phyloP scores from a whole-genome alignment of 805 yeast species.

The Sugiyamaella valdiviana region DNA sequence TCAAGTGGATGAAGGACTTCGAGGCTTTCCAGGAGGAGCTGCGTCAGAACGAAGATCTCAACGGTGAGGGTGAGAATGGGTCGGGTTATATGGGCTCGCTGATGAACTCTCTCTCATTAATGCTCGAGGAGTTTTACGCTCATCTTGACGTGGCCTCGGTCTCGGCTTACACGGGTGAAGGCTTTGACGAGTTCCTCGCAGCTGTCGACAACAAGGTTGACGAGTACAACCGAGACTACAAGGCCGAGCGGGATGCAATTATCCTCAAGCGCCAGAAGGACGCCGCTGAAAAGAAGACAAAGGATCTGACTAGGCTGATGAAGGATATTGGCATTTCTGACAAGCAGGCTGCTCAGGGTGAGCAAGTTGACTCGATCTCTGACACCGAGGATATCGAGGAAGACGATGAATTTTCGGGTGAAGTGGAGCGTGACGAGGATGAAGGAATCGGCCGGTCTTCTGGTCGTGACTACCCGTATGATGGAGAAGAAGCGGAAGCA shows the following conservation, averaged over 20 bases:
- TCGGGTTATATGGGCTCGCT: slow-evolving; percentile 93
- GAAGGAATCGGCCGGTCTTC: slow-evolving; percentile 4
- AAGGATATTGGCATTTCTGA: slow-evolving; percentile 72
- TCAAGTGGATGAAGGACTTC: slow-evolving; percentile 96
- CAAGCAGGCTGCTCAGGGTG: slow-evolving; percentile 40
- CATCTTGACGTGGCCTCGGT: slow-evolving; percentile 90
- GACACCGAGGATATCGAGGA: slow-evolving; percentile 47
- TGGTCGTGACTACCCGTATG: slow-evolving; percentile 11
- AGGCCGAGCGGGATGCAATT: slow-evolving; percentile 79
- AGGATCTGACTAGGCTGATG: slow-evolving; percentile 67
- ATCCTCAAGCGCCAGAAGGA: slow-evolving; percentile 68
- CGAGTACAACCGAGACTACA: slow-evolving; percentile 79
- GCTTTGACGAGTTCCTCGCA: slow-evolving; percentile 83
- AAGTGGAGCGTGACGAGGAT: slow-evolving; percentile 28
- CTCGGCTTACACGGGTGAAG: slow-evolving; percentile 87
- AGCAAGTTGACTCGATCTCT: slow-evolving; percentile 46
- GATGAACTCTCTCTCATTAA: slow-evolving; percentile 89
- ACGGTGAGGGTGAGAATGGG: slow-evolving; percentile 49
- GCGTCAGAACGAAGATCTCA: slow-evolving; percentile 57
- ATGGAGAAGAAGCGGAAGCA: slow-evolving; percentile 12
- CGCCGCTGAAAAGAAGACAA: slow-evolving; percentile 65
- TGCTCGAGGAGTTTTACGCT: slow-evolving; percentile 93
- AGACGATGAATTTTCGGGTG: slow-evolving; percentile 30
- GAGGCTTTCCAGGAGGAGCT: slow-evolving; percentile 83
- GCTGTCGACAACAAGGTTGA: slow-evolving; percentile 81